These are phyloP conservation scores for Kwoniella pini DNA, from an alignment of 768 basidiomycete genomes.

Conservation along the genomic window DNA sequence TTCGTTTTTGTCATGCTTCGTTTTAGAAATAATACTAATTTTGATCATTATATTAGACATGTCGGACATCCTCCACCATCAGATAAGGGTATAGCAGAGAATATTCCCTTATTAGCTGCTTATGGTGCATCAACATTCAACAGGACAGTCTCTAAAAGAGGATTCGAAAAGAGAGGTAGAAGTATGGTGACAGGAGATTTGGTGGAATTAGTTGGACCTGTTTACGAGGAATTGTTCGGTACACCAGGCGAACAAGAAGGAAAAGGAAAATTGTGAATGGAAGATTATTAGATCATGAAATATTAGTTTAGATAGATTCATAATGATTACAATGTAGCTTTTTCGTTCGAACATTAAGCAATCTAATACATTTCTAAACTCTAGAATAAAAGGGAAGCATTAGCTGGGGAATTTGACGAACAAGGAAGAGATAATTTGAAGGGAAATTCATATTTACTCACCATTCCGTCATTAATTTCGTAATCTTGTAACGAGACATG, in stretches of 20 bases:
- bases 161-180: constrained; percentile 74
- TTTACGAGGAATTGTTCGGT: constrained; percentile 58
- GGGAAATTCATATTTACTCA: constrained; percentile 26
- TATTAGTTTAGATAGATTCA: too few species aligned
- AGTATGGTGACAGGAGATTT: constrained; percentile 81
- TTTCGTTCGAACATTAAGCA: not conserved
- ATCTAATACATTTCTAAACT: constrained; percentile 55
- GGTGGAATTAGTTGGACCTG: constrained; percentile 61
- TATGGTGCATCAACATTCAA: constrained; percentile 86
- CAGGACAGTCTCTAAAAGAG: constrained; percentile 73
- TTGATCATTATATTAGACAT: constrained; percentile 21
- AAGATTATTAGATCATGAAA: constrained; percentile 1
- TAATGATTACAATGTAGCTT: not conserved
- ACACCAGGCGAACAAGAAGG: constrained; percentile 1
- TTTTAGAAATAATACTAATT: not conserved
- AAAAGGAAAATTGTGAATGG: constrained; percentile 10
- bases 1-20: not conserved
- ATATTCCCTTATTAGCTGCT: constrained; percentile 78
- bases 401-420: constrained; percentile 1
- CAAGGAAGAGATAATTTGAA: not conserved
- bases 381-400: constrained; percentile 21
- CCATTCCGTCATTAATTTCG: constrained; percentile 56
- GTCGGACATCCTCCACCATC: constrained; percentile 50
- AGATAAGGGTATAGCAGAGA: constrained; percentile 48
- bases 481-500: constrained; percentile 60